Evolutionary conservation across 176 grass and related monocot species (phyloP).

Genomic region (Poa pratensis): DNA sequence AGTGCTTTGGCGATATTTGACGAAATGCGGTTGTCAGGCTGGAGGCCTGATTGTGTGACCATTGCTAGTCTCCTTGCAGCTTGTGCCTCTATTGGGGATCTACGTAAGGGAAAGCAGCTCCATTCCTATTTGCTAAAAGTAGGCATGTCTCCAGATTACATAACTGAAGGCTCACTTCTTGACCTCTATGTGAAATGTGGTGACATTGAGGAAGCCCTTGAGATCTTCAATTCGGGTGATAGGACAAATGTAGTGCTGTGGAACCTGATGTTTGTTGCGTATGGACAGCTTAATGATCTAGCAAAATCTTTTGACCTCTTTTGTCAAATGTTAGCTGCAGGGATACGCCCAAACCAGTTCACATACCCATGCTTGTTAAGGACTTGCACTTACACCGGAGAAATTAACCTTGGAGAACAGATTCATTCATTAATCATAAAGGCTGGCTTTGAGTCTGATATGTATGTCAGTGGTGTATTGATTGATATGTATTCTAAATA

Average conservation of each 20-base stretch:
- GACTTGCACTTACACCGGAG: slow-evolving; percentile 56
- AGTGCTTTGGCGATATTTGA: slow-evolving; percentile 53
- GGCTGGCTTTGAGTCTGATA: slow-evolving; percentile 58
- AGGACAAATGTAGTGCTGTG: slow-evolving; percentile 66
- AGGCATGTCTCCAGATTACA: slow-evolving; percentile 68
- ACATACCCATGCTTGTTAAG: slow-evolving; percentile 82
- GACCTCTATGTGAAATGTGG: slow-evolving; percentile 73
- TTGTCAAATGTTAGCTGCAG: slow-evolving; percentile 59
- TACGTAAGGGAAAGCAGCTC: slow-evolving; percentile 63
- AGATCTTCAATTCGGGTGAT: slow-evolving; percentile 57
- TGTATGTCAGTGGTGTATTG: slow-evolving; percentile 75
- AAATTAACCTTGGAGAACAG: slow-evolving; percentile 67
- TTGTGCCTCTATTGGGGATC: slow-evolving; percentile 51
- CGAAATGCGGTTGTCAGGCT: slow-evolving; percentile 48
- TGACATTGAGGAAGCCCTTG: slow-evolving; percentile 47
- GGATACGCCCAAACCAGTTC: slow-evolving; percentile 64
- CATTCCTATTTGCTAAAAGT: slow-evolving; percentile 57
- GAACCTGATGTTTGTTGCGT: slow-evolving; percentile 80
- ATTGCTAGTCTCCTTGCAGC: slow-evolving; percentile 60
- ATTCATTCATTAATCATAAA: slow-evolving; percentile 61
- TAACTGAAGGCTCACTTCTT: slow-evolving; percentile 71
- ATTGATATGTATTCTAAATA: slow-evolving; percentile 79
- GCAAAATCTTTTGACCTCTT: slow-evolving; percentile 66
- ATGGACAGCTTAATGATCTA: slow-evolving; percentile 61
- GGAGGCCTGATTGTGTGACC: slow-evolving; percentile 61